A percentile compares a stretch with the other conserved stretches of the same genome.
These are phyloP conservation scores for Knoxia roxburghii DNA, from an alignment of 257 asterid genomes.

Conservation along the genomic window DNA sequence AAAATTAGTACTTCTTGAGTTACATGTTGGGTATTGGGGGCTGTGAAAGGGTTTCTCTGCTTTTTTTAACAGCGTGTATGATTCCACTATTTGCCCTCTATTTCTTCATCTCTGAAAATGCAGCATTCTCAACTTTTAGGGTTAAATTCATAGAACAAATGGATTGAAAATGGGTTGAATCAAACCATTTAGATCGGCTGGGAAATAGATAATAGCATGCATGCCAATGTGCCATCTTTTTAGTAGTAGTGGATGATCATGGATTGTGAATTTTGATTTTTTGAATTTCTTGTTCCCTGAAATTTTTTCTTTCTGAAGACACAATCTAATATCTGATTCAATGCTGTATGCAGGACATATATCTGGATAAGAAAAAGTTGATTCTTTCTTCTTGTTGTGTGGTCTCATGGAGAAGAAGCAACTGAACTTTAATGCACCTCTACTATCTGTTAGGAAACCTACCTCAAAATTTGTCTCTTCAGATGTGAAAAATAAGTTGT, in stretches of 20 bases:
- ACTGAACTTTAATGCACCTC: slow-evolving; percentile 74
- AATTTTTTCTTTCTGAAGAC: not conserved
- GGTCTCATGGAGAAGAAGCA: slow-evolving; percentile 66
- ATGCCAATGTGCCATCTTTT: not conserved
- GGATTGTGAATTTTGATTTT: not conserved
- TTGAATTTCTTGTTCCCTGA: not conserved
- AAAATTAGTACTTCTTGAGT: not conserved
- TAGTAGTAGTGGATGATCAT: no score
- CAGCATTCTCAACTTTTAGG: not conserved
- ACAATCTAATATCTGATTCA: slow-evolving; percentile 1
- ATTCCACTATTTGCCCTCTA: not conserved
- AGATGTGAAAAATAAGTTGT: slow-evolving; percentile 33
- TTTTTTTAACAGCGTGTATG: not conserved
- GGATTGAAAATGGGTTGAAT: not conserved
- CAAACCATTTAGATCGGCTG: not conserved
- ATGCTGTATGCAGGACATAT: slow-evolving; percentile 2
- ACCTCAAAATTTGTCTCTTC: slow-evolving; percentile 39
- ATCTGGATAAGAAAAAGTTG: slow-evolving; percentile 7
- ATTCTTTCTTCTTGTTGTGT: not conserved
- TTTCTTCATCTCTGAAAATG: not conserved
- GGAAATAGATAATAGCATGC: not conserved
- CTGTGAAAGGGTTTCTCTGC: not conserved
- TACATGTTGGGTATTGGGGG: not conserved
- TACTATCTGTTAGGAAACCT: slow-evolving; percentile 62
- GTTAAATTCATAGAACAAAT: not conserved